These are phyloP conservation scores for Myxozyma kluyveri DNA, from an alignment of 805 yeast species.

Conservation along the genomic window DNA sequence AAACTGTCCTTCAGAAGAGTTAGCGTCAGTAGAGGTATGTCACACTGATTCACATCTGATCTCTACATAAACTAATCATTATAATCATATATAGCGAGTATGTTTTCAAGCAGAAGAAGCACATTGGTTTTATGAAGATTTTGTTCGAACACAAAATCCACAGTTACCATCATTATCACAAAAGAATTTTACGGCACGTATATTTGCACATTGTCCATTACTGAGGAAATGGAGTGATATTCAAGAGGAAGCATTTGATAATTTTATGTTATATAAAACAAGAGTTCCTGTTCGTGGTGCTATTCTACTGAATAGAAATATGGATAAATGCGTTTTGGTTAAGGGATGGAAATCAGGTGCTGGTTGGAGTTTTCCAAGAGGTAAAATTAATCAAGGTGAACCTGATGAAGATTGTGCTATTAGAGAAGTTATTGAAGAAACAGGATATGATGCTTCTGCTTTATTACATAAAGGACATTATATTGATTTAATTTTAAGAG, in stretches of 20 bases:
- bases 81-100: slow-evolving; percentile 51
- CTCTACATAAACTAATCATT: not conserved
- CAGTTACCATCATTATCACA: slow-evolving; percentile 72
- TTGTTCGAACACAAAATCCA: slow-evolving; percentile 68
- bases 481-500: slow-evolving; percentile 75
- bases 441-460: slow-evolving; percentile 78
- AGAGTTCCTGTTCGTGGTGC: slow-evolving; percentile 96
- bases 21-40: slow-evolving; percentile 59
- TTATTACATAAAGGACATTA: slow-evolving; percentile 67
- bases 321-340: slow-evolving; percentile 64
- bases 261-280: slow-evolving; percentile 80
- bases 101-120: slow-evolving; percentile 97
- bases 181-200: slow-evolving; percentile 66
- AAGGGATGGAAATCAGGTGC: slow-evolving; percentile 72
- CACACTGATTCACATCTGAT: not conserved
- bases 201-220: slow-evolving; percentile 74
- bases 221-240: slow-evolving; percentile 36
- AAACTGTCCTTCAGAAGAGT: slow-evolving; percentile 88
- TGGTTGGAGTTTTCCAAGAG: slow-evolving; percentile 96
- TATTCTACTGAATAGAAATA: slow-evolving; percentile 69
- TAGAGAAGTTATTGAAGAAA: slow-evolving; percentile 90
- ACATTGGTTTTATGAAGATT: slow-evolving; percentile 95
- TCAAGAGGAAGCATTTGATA: slow-evolving; percentile 60
- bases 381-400: slow-evolving; percentile 93
- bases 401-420: slow-evolving; percentile 83